Evolutionary conservation across 2,329 filamentous ascomycete genomes (phyloP), one percentile per base, ranked within the genome.

Genomic region (Decorospora gaudefroyi): DNA sequence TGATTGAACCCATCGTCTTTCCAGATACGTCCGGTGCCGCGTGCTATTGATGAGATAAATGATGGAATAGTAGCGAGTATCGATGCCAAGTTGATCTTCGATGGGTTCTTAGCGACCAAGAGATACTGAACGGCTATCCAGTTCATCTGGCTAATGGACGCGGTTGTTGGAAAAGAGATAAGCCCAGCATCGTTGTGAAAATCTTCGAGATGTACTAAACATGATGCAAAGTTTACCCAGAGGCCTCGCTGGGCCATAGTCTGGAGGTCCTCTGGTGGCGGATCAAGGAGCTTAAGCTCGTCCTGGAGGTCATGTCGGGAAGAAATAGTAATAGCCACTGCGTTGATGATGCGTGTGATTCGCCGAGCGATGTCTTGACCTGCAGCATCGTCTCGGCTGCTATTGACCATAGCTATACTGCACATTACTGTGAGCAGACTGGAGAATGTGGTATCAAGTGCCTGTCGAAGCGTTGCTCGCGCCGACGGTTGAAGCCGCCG

Each of bases 1-100:
- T 69, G 59, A 7, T 61, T 55, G 21, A 70, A 69, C 4, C 69
- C 68, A 23, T 67, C 59, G 17, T 65, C 61, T 30, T 58, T 58
- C 58, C 53, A 64, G 22, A 66, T 62, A 23, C 62, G 63, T n/a
- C 69, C 70, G 8, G 65, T 64, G 25, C 64, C 68, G 4, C 63
- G 65, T 21, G 67, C 64, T 11, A 55, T 62, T 1, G 65, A 63
- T 9, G 63, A 66, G 10, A 69, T 46, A 15, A 72, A 61, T 12
- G 44, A 37, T 4, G 66, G 60, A 11, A 70, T 42, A 29, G 55
- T 61, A 6, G 54, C 52, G 1, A 69, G 35, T 5, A 56, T 45
- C 0, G 59, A 42, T 8, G 57, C 60, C 3, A 53, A 35, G 13
- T 65, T 57, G 28, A 57, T 44, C n/a, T 55, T 40, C 4, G 48